Conservation (phyloP, 495 filamentous ascomycete species). For the Penicillium dipodomyicola region DNA sequence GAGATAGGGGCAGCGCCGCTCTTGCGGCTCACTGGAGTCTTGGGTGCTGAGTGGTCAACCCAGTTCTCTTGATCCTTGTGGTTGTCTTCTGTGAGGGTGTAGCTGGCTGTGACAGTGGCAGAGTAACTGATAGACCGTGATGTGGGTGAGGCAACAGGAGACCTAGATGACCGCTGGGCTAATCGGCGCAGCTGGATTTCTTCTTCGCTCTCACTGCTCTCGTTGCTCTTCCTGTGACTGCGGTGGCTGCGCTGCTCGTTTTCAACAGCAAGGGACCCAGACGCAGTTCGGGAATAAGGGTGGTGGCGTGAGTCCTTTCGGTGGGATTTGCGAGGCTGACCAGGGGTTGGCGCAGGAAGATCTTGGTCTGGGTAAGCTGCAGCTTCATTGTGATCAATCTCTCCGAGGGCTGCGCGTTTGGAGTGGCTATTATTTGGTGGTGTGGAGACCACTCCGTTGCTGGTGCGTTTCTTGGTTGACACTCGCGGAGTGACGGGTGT, state of each 20-base stretch:
- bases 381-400: slow-evolving; percentile 78
- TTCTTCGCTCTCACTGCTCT: slow-evolving; percentile 69
- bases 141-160: slow-evolving; percentile 45
- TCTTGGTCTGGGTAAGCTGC: slow-evolving; percentile 61
- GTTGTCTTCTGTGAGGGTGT: slow-evolving; percentile 42
- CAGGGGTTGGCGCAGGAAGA: slow-evolving; percentile 90
- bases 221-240: slow-evolving; percentile 40
- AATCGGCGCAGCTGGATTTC: slow-evolving; percentile 72
- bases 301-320: slow-evolving; percentile 58
- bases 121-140: slow-evolving; percentile 51
- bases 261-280: slow-evolving; percentile 40
- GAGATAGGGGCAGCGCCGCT: slow-evolving; percentile 65
- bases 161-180: slow-evolving; percentile 56
- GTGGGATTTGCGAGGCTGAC: slow-evolving; percentile 88
- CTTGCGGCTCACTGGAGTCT: slow-evolving; percentile 62
- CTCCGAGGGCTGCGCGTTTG: slow-evolving; percentile 79
- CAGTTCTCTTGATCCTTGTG: slow-evolving; percentile 48
- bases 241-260: slow-evolving; percentile 40
- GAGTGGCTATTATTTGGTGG: slow-evolving; percentile 75
- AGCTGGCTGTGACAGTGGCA: slow-evolving; percentile 46
- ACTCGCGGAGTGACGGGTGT: slow-evolving; percentile 76
- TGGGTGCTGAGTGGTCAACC: slow-evolving; percentile 50
- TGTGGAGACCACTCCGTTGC: slow-evolving; percentile 69
- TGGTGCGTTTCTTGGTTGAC: slow-evolving; percentile 46
- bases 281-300: slow-evolving; percentile 49